Base-by-base conservation (phyloP, 305 asterid species). In the Fraxinus platypoda region DNA sequence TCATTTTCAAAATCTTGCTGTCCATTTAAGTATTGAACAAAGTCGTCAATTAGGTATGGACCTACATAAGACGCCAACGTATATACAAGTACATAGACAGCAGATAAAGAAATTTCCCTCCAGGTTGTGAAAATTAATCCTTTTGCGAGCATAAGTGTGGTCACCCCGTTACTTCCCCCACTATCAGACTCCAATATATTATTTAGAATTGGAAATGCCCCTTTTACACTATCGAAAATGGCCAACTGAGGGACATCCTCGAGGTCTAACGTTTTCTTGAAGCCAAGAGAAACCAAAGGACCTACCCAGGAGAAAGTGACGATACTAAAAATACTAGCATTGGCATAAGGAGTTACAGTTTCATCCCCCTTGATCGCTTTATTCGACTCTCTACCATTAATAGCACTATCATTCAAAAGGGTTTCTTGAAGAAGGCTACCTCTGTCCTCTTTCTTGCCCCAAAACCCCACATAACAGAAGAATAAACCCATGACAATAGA, bases 161-260 rank as follows among this genome's bases (percentile, higher is more conserved):
- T 93, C 73, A 94, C 80, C 81, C 43, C 75, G 76, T 76, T 84
- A 46, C 87, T 86, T 7, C 83, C 90, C 12, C 84, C 84, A 54
- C 86, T 76, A 78, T 84, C 81, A 34, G 88, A 85, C 86, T 66
- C 73, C 35, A 66, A 66, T 9, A 11, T 66, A 66, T 8, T 23
- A 3, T 66, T 66, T 23, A 66, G 82, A 78, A 91, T 62, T 7
- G 95, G 93, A 64, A 85, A 92, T 11, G 92, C 85, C 77, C 91
- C 94, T 83, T 88, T 84, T n/a, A 90, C 93, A 74, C 88, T 91
- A 76, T 95, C 98, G 0, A 78, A 57, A 35, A 25, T n/a, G 26
- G 75, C 83, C 34, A 94, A 95, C 87, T 94, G 97, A 88, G 99
- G 99, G 79, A 94, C 90, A 89, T 95, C 99, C 89, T 94, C 90